These are phyloP conservation scores for Trichoderma endophyticum DNA, from an alignment of 2,329 filamentous ascomycete genomes.

Conservation along the genomic window DNA sequence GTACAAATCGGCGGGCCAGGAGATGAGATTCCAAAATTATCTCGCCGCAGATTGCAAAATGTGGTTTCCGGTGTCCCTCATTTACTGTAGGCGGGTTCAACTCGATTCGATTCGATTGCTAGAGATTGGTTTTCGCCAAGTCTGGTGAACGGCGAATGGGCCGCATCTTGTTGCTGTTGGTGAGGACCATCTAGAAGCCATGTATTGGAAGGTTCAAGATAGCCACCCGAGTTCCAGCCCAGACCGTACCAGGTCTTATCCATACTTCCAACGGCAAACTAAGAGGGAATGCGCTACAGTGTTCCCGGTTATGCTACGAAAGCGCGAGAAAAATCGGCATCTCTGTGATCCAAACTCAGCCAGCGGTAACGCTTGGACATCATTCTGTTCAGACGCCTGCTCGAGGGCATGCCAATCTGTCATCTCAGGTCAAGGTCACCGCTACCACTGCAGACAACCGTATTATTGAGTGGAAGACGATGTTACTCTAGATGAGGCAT, in stretches of 20 bases:
- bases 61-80: neutral
- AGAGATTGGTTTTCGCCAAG: neutral
- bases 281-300: neutral
- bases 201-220: neutral
- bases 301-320: neutral
- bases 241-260: neutral
- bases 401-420: neutral
- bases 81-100: neutral
- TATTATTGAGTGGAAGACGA: neutral
- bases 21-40: neutral
- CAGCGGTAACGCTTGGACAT: conserved; percentile 3
- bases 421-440: conserved; percentile 17
- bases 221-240: neutral
- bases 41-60: neutral
- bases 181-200: neutral
- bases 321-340: neutral
- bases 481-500: conserved; percentile 19
- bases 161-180: neutral
- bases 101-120: neutral
- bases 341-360: neutral
- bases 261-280: neutral
- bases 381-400: neutral
- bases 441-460: conserved; percentile 16
- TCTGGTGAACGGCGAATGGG: neutral
- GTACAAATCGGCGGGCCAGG: neutral